phyloP scores from a whole-genome alignment of 495 filamentous ascomycete genomes.

The Penicillium arizonense region DNA sequence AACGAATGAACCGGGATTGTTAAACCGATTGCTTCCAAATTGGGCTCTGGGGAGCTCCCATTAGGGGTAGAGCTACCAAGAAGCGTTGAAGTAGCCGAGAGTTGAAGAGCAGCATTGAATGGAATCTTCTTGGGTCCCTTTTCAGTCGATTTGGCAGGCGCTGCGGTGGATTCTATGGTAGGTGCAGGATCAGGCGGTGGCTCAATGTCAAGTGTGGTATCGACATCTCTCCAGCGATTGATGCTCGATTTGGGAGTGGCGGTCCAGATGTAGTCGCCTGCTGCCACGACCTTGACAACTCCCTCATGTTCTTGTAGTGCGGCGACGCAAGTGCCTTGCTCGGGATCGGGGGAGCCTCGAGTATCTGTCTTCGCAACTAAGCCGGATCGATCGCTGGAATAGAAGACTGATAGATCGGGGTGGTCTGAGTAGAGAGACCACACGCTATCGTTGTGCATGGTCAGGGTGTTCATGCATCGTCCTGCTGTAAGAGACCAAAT shows the following conservation, averaged over 20 bases:
- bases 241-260: slow-evolving; percentile 92
- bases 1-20: slow-evolving; percentile 69
- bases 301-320: slow-evolving; percentile 88
- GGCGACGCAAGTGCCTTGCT: slow-evolving; percentile 86
- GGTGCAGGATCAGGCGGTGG: slow-evolving; percentile 57
- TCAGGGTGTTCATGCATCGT: slow-evolving; percentile 93
- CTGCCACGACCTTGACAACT: slow-evolving; percentile 79
- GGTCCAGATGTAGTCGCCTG: slow-evolving; percentile 85
- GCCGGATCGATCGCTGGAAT: slow-evolving; percentile 89
- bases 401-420: slow-evolving; percentile 82
- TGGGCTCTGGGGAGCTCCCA: slow-evolving; percentile 53
- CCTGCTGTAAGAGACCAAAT: slow-evolving; percentile 95
- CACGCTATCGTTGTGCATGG: slow-evolving; percentile 97
- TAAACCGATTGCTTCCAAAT: slow-evolving; percentile 54
- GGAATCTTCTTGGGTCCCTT: slow-evolving; percentile 64
- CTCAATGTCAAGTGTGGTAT: slow-evolving; percentile 63
- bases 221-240: slow-evolving; percentile 88
- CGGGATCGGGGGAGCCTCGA: slow-evolving; percentile 70
- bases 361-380: slow-evolving; percentile 93
- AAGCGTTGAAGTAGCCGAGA: slow-evolving; percentile 82
- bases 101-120: slow-evolving; percentile 67
- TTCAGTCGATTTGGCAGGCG: slow-evolving; percentile 6
- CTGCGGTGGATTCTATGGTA: slow-evolving; percentile 18
- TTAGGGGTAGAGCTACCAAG: slow-evolving; percentile 51
- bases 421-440: slow-evolving; percentile 94